These are phyloP conservation scores for Citrus sp. DNA, from an alignment of 345 rosid genomes.

Conservation along the genomic window DNA sequence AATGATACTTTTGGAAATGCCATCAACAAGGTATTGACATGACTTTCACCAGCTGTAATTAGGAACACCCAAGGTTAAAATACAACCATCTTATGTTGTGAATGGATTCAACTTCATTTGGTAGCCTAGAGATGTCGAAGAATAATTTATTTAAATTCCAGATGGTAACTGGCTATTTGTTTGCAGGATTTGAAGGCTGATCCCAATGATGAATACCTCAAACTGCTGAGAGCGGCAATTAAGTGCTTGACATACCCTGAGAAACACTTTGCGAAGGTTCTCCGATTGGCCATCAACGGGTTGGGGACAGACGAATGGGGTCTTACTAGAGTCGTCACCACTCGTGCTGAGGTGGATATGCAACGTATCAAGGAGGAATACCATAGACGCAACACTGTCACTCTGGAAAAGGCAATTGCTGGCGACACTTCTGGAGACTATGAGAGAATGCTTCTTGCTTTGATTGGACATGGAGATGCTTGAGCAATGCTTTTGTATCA, in stretches of 20 bases:
- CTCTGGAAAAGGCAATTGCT: slow-evolving; percentile 67
- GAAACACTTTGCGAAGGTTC: slow-evolving; percentile 78
- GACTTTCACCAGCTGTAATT: not conserved
- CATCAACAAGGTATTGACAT: slow-evolving; percentile 59
- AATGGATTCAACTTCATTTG: not conserved
- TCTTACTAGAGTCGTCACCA: slow-evolving; percentile 68
- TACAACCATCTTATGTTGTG: not conserved
- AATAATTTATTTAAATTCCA: not conserved
- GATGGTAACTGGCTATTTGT: slow-evolving; percentile 10
- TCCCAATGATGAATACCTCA: slow-evolving; percentile 60
- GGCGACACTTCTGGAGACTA: slow-evolving; percentile 82
- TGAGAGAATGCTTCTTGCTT: slow-evolving; percentile 67
- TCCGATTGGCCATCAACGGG: slow-evolving; percentile 69
- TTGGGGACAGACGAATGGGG: slow-evolving; percentile 86
- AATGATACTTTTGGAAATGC: slow-evolving; percentile 63
- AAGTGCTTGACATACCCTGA: slow-evolving; percentile 85
- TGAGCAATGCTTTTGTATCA: slow-evolving; percentile 20
- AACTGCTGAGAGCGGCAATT: slow-evolving; percentile 61
- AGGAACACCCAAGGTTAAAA: not conserved
- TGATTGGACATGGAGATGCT: slow-evolving; percentile 61
- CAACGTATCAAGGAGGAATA: slow-evolving; percentile 75
- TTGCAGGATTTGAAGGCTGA: slow-evolving; percentile 71
- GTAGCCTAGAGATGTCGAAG: not conserved
- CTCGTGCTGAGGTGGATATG: slow-evolving; percentile 87
- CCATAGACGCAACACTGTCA: slow-evolving; percentile 64